Conservation (phyloP, 129 eudicot species). For the Flaveria robusta region DNA sequence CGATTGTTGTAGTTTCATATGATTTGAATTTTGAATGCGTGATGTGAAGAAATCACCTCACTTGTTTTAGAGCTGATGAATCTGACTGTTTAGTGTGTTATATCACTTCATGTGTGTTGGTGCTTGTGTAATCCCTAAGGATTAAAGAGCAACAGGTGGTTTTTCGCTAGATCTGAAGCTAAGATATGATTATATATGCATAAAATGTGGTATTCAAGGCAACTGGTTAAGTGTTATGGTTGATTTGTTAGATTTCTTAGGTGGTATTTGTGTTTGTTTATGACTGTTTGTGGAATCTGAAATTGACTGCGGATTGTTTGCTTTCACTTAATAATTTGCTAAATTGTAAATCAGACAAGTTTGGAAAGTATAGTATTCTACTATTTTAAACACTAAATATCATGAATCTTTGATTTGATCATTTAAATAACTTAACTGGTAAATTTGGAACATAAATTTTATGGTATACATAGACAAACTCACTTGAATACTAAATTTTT, state of each 20-base stretch:
- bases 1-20: background rate
- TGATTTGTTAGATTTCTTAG: background rate
- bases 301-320: slow-evolving; percentile 10
- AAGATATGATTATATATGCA: background rate
- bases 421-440: background rate
- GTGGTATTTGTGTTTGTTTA: background rate
- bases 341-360: slow-evolving; percentile 6
- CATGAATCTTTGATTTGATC: slow-evolving; percentile 4
- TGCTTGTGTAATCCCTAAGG: slow-evolving; percentile 9
- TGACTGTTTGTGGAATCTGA: slow-evolving; percentile 7
- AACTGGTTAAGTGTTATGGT: slow-evolving; percentile 9
- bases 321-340: slow-evolving; percentile 5
- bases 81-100: background rate
- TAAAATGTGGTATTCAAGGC: slow-evolving; percentile 7
- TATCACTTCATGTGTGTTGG: slow-evolving; percentile 11
- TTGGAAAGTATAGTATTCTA: background rate
- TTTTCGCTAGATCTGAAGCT: slow-evolving; percentile 26
- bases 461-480: background rate
- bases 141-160: background rate
- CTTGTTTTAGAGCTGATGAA: background rate
- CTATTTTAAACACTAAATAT: background rate
- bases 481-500: background rate
- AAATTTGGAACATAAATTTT: background rate
- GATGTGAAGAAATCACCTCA: slow-evolving; percentile 5
- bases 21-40: slow-evolving; percentile 21